Evolutionary conservation across 129 eudicot species (phyloP).

Genomic region (Flaveria linearis): DNA sequence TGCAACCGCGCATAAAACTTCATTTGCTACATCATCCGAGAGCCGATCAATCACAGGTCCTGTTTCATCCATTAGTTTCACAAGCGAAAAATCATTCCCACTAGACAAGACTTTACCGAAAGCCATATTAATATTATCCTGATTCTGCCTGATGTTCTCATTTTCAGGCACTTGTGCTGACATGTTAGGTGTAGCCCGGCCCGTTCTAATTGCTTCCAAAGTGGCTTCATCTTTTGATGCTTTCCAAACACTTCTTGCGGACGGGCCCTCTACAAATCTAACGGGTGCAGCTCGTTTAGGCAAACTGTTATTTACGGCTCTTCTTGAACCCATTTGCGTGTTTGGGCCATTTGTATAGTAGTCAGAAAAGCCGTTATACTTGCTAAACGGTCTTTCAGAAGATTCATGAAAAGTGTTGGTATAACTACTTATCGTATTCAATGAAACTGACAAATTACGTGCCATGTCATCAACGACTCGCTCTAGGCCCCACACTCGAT

Average conservation of each 20-base stretch:
- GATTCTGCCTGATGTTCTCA: constrained; percentile 52
- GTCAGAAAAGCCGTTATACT: constrained; percentile 61
- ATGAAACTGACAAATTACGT: constrained; percentile 59
- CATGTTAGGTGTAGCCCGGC: constrained; percentile 57
- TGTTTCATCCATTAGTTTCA: constrained; percentile 79
- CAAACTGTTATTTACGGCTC: constrained; percentile 48
- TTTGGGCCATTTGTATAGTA: constrained; percentile 50
- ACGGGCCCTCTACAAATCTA: constrained; percentile 92
- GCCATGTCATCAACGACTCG: constrained; percentile 95
- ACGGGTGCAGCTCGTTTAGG: constrained; percentile 52
- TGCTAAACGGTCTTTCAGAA: constrained; percentile 50
- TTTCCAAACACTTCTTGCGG: constrained; percentile 97
- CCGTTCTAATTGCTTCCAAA: constrained; percentile 71
- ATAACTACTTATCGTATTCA: constrained; percentile 46
- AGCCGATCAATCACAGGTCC: constrained; percentile 83
- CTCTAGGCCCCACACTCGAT: constrained; percentile 88
- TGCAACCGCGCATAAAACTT: constrained; percentile 68
- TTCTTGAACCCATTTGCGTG: constrained; percentile 49
- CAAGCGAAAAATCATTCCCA: constrained; percentile 84
- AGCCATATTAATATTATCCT: constrained; percentile 75
- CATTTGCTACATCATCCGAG: constrained; percentile 67
- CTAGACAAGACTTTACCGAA: constrained; percentile 74
- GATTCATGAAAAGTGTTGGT: constrained; percentile 63
- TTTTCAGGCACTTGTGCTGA: constrained; percentile 55
- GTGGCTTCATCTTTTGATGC: constrained; percentile 95